phyloP scores from a whole-genome alignment of 179 eudicot species.

The Actinidia arguta region DNA sequence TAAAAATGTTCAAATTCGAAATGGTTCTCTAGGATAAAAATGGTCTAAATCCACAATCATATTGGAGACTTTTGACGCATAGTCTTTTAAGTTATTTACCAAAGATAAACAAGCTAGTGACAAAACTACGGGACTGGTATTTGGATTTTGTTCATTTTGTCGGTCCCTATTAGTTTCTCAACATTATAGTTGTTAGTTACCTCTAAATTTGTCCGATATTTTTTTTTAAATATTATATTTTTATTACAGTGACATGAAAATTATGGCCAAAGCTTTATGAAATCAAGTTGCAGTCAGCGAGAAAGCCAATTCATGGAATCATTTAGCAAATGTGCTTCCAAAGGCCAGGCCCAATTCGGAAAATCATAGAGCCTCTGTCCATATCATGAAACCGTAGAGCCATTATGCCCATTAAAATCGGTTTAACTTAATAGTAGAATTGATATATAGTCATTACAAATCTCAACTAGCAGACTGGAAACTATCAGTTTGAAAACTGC shows the following conservation, averaged over 20 bases:
- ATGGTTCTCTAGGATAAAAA: constrained; percentile 2
- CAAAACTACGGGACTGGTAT: background rate
- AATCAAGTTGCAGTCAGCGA: constrained; percentile 67
- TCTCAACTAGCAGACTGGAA: background rate
- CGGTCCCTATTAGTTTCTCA: background rate
- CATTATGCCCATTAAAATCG: background rate
- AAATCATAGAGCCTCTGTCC: constrained; percentile 30
- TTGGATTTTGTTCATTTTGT: background rate
- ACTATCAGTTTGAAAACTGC: background rate
- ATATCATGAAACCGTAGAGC: too few species aligned
- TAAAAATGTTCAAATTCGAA: background rate
- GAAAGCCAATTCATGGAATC: constrained; percentile 31
- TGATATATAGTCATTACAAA: background rate
- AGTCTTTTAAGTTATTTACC: background rate
- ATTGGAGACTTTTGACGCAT: background rate
- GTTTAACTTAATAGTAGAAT: background rate
- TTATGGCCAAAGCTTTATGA: constrained; percentile 94
- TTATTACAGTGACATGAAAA: constrained; percentile 82
- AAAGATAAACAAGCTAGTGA: background rate
- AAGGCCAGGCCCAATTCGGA: constrained; percentile 36
- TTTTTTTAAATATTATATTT: background rate
- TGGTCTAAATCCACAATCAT: background rate
- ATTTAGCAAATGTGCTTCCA: constrained; percentile 56
- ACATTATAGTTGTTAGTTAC: background rate
- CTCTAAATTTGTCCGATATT: background rate